Evolutionary conservation across 2,329 filamentous ascomycete genomes (phyloP).

Genomic region (Anthostomella pinea): DNA sequence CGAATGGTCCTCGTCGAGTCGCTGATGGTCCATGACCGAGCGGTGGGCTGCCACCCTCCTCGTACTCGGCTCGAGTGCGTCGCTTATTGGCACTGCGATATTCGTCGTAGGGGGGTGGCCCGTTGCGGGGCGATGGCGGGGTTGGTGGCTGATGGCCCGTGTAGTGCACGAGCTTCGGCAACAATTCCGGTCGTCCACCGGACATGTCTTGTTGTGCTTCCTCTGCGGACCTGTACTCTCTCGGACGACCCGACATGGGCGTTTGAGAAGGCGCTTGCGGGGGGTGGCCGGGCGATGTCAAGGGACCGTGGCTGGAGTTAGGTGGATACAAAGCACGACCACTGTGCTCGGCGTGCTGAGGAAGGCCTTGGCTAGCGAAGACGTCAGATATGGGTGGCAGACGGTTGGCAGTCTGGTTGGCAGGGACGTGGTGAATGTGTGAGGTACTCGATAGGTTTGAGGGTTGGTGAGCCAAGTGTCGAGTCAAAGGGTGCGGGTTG

Average conservation of each 20-base stretch:
- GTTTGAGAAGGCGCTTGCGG: slow-evolving; percentile 47
- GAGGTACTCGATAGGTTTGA: slow-evolving; percentile 80
- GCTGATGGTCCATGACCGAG: slow-evolving; percentile 69
- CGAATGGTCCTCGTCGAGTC: slow-evolving; percentile 67
- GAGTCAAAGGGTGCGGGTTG: slow-evolving; percentile 70
- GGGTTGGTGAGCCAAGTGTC: slow-evolving; percentile 77
- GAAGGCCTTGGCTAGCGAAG: slow-evolving; percentile 72
- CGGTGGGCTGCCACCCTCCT: slow-evolving; percentile 81
- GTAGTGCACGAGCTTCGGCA: slow-evolving; percentile 94
- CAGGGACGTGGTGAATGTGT: slow-evolving; percentile 87
- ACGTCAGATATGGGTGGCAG: slow-evolving; percentile 93
- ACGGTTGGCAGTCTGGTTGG: slow-evolving; percentile 85
- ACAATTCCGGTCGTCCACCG: slow-evolving; percentile 85
- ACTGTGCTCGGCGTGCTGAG: slow-evolving; percentile 55
- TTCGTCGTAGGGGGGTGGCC: slow-evolving; percentile 43
- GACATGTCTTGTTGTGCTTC: slow-evolving; percentile 89
- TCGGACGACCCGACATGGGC: slow-evolving; percentile 60
- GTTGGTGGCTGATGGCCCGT: slow-evolving; percentile 91
- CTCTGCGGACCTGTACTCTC: slow-evolving; percentile 93
- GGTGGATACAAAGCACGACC: slow-evolving; percentile 54
- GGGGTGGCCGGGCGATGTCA: slow-evolving; percentile 76
- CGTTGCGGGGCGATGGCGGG: slow-evolving; percentile 73
- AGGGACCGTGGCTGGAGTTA: slow-evolving; percentile 61
- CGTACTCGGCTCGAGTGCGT: slow-evolving; percentile 84
- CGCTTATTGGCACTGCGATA: slow-evolving; percentile 64